These are phyloP conservation scores for Phytophthora idaei DNA, from an alignment of 352 stramenopile genomes.

Conservation along the genomic window DNA sequence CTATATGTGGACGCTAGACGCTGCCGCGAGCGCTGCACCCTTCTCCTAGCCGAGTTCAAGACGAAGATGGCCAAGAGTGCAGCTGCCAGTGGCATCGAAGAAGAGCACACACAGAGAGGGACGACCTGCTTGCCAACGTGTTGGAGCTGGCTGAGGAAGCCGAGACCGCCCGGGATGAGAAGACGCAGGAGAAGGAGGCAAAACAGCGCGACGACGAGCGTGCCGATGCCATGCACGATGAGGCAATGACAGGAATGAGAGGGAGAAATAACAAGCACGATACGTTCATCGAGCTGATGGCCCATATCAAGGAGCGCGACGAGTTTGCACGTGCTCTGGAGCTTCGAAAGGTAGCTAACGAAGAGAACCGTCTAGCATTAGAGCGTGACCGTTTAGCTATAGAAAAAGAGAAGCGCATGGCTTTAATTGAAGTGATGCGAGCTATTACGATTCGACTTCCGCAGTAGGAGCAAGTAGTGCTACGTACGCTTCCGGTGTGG, in stretches of 20 bases:
- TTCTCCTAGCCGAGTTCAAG: neutral
- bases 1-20: neutral
- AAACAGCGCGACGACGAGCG: neutral
- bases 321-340: neutral
- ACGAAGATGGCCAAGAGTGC: too few species aligned
- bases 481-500: neutral
- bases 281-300: neutral
- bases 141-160: neutral
- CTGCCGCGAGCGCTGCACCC: neutral
- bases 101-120: neutral
- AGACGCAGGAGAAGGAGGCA: neutral
- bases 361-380: neutral
- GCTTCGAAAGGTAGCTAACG: neutral
- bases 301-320: neutral
- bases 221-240: neutral
- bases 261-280: neutral
- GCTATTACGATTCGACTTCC: neutral
- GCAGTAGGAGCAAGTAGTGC: neutral
- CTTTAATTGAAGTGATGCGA: neutral
- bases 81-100: neutral
- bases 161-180: neutral
- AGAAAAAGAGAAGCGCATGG: neutral
- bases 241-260: neutral
- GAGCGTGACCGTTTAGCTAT: neutral
- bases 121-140: neutral